Evolutionary conservation across 768 basidiomycete genomes (phyloP).

Genomic region (Mycena floridula): DNA sequence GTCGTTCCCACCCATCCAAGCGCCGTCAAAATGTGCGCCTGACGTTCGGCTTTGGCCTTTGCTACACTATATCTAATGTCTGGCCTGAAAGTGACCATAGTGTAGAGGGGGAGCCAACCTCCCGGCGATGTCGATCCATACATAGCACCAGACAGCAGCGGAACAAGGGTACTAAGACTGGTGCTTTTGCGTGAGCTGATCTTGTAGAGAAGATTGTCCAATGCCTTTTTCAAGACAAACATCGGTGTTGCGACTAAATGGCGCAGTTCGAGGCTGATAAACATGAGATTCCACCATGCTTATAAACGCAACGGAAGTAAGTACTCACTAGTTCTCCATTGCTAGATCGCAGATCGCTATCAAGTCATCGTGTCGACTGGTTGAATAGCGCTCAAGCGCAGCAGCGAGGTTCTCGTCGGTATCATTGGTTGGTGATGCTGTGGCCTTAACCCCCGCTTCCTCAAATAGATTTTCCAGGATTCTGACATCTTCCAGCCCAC

Average conservation of each 20-base stretch:
- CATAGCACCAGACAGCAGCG: constrained; percentile 42
- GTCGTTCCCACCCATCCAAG: too few species aligned
- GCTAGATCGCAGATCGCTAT: constrained; percentile 88
- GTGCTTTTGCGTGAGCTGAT: constrained; percentile 46
- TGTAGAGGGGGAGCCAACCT: constrained; percentile 93
- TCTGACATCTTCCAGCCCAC: constrained; percentile 95
- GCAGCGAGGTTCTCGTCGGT: constrained; percentile 53
- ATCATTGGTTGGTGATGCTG: constrained; percentile 24
- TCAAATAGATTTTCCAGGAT: constrained; percentile 73
- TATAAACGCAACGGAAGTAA: constrained; percentile 11
- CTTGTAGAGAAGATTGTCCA: constrained; percentile 71
- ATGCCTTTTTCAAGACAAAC: constrained; percentile 71
- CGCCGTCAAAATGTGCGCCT: constrained; percentile 65
- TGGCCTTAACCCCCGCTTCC: constrained; percentile 58
- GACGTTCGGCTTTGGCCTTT: constrained; percentile 59
- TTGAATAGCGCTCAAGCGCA: constrained; percentile 76
- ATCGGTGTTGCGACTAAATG: constrained; percentile 79
- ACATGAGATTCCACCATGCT: background rate
- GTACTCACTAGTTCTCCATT: constrained; percentile 91
- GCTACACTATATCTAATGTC: constrained; percentile 89
- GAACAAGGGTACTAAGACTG: constrained; percentile 39
- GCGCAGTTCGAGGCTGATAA: constrained; percentile 83
- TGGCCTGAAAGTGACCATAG: constrained; percentile 96
- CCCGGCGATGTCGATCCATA: constrained; percentile 53
- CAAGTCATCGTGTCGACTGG: constrained; percentile 80